These are phyloP conservation scores for Cyberlindnera euphorbiae DNA, from an alignment of 805 yeast genomes.

Conservation along the genomic window DNA sequence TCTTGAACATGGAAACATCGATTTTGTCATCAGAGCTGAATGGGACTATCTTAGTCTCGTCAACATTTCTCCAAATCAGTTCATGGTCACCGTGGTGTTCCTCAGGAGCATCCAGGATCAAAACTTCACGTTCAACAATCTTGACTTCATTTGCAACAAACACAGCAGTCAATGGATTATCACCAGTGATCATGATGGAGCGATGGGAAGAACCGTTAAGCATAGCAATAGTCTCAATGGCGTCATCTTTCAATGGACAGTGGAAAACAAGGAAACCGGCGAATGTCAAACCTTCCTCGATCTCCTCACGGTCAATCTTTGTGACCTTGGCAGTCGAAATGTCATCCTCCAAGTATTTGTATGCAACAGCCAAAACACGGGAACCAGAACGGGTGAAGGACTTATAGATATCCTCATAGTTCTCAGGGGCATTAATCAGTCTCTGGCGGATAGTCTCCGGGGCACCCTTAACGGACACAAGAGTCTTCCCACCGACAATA, in stretches of 20 bases:
- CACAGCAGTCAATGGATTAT: slow-evolving; percentile 95
- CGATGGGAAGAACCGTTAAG: slow-evolving; percentile 93
- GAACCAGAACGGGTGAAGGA: slow-evolving; percentile 93
- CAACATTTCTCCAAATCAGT: slow-evolving; percentile 81
- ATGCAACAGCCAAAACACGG: slow-evolving; percentile 93
- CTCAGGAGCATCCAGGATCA: slow-evolving; percentile 84
- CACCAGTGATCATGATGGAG: slow-evolving; percentile 97
- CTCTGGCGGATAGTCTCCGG: slow-evolving; percentile 90
- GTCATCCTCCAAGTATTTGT: slow-evolving; percentile 58
- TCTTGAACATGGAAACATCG: slow-evolving; percentile 50
- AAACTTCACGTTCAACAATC: slow-evolving; percentile 76
- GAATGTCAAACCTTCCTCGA: slow-evolving; percentile 71
- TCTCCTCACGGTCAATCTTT: slow-evolving; percentile 64
- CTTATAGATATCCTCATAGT: slow-evolving; percentile 82
- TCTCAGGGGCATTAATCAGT: slow-evolving; percentile 63
- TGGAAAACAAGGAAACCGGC: slow-evolving; percentile 96
- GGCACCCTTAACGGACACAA: slow-evolving; percentile 94
- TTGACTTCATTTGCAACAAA: slow-evolving; percentile 94
- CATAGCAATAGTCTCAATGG: slow-evolving; percentile 85
- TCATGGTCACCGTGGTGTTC: slow-evolving; percentile 54
- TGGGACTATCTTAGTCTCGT: slow-evolving; percentile 68
- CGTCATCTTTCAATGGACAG: slow-evolving; percentile 94
- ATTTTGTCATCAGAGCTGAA: slow-evolving; percentile 56
- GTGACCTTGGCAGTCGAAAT: slow-evolving; percentile 46
- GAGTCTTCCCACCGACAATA: slow-evolving; percentile 45